Evolutionary conservation across 441 rosid species (phyloP).

Genomic region (Corymbia citriodora): DNA sequence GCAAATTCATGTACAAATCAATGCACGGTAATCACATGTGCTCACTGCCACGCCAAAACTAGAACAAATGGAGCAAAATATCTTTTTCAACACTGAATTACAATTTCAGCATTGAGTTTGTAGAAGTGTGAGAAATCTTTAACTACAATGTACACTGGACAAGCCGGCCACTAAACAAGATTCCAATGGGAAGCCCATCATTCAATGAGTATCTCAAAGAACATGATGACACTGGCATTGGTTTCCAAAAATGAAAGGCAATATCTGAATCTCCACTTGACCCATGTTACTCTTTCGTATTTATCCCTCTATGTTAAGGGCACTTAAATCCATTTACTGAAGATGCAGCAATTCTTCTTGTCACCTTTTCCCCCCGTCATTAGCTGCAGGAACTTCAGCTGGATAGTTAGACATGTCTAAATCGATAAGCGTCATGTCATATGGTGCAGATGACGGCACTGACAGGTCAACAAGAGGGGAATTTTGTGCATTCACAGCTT

Average conservation of each 20-base stretch:
- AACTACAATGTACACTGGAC: background rate
- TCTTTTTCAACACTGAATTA: background rate
- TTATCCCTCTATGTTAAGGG: background rate
- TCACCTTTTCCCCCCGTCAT: slow-evolving; percentile 54
- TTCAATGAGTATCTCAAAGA: background rate
- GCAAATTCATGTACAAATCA: background rate
- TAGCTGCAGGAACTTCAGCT: slow-evolving; percentile 65
- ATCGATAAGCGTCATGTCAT: slow-evolving; percentile 88
- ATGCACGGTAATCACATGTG: background rate
- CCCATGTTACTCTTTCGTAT: background rate
- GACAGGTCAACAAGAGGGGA: slow-evolving; percentile 67
- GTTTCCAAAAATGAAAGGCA: background rate
- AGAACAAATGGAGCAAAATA: background rate
- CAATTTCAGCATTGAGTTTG: background rate
- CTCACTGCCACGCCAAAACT: background rate
- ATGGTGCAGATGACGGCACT: slow-evolving; percentile 43
- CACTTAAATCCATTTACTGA: background rate
- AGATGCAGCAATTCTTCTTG: background rate
- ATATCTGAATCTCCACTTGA: background rate
- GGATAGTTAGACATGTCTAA: slow-evolving; percentile 75
- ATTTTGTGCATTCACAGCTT: slow-evolving; percentile 39
- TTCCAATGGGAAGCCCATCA: background rate
- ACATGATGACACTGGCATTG: background rate
- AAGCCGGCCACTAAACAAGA: background rate
- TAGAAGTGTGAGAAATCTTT: background rate